Evolutionary conservation across 352 stramenopile species (phyloP).

Genomic region (Lagenidium giganteum): DNA sequence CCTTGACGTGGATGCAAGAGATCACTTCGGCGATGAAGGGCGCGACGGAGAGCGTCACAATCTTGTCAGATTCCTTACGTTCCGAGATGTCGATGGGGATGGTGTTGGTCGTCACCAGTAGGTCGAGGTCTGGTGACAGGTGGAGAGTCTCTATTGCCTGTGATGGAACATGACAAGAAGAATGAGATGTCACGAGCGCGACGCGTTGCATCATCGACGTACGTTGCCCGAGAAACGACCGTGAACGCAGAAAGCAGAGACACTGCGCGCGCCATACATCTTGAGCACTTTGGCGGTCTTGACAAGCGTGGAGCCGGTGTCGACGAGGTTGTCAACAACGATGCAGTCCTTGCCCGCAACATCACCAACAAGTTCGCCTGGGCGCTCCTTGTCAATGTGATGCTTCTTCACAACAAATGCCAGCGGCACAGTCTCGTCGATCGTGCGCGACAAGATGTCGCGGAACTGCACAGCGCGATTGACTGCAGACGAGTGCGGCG

Average conservation of each 20-base stretch:
- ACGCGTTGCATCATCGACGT: slow-evolving; percentile 13
- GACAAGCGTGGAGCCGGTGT: slow-evolving; percentile 79
- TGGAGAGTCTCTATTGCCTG: slow-evolving; percentile 57
- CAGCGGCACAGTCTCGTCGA: slow-evolving; percentile 72
- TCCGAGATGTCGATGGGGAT: slow-evolving; percentile 45
- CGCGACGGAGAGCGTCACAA: slow-evolving; percentile 81
- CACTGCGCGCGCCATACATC: slow-evolving; percentile 61
- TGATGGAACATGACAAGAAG: not conserved
- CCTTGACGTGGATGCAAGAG: slow-evolving; percentile 84
- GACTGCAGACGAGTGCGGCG: slow-evolving; percentile 77
- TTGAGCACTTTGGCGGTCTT: slow-evolving; percentile 84
- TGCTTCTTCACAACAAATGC: slow-evolving; percentile 85
- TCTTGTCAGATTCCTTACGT: slow-evolving; percentile 47
- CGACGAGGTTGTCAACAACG: slow-evolving; percentile 83
- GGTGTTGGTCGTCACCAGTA: slow-evolving; percentile 84
- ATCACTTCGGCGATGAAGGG: slow-evolving; percentile 87
- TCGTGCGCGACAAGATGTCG: slow-evolving; percentile 71
- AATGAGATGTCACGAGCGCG: slow-evolving; percentile 1
- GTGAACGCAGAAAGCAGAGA: slow-evolving; percentile 81
- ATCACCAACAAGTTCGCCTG: slow-evolving; percentile 74
- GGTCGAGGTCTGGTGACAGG: slow-evolving; percentile 69
- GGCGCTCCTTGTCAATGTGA: slow-evolving; percentile 57
- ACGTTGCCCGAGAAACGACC: slow-evolving; percentile 77
- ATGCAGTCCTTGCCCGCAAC: slow-evolving; percentile 82
- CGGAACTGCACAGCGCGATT: slow-evolving; percentile 74